Evolutionary conservation across 139 green algal species (phyloP), one percentile per base, ranked within the genome.

Genomic region (Spirogloea muscicola): DNA sequence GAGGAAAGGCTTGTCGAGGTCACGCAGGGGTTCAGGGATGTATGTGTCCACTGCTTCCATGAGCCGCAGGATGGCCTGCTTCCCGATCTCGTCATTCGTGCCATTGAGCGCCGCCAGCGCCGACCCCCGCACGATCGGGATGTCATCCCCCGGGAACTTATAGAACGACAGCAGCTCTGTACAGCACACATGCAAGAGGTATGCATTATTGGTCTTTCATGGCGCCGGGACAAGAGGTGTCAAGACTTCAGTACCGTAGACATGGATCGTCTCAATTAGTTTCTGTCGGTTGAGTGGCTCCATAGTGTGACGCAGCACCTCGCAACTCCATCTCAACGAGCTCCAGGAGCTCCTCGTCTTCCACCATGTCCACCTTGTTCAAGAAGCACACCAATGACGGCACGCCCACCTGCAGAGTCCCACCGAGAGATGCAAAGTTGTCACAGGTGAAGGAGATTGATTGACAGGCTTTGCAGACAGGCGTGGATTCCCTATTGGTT

Each of bases 281-380:
- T n/a, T n/a, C n/a, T n/a, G n/a, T n/a, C n/a, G n/a, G n/a, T n/a
- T n/a, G n/a, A n/a, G n/a, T n/a, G n/a, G n/a, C n/a, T n/a, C n/a
- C n/a, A n/a, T n/a, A n/a, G n/a, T n/a, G n/a, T n/a, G n/a, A n/a
- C n/a, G n/a, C n/a, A n/a, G 6, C 37, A 80, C 72, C 74, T 0
- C 94, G 76, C 34, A 98, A 83, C 85, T 99, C 94, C 92, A 99
- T 97, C 85, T 99, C 94, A 49, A 98, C 93, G 44, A 99, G 87
- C 60, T 99, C 94, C 21, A 96, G 79, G 41, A 99, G 84, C 85
- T 99, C 93, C 81, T 96, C 85, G 76, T 98, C 94, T 61, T 97
- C 90, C 62, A 98, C 94, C 40, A 85, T 84, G 75, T 99, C 94
- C 37, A 92, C 68, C 88, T 99, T 99, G 87, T 99, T 99, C 39